phyloP scores from a whole-genome alignment of 257 asterid genomes.

The Solanum chiquidenum region DNA sequence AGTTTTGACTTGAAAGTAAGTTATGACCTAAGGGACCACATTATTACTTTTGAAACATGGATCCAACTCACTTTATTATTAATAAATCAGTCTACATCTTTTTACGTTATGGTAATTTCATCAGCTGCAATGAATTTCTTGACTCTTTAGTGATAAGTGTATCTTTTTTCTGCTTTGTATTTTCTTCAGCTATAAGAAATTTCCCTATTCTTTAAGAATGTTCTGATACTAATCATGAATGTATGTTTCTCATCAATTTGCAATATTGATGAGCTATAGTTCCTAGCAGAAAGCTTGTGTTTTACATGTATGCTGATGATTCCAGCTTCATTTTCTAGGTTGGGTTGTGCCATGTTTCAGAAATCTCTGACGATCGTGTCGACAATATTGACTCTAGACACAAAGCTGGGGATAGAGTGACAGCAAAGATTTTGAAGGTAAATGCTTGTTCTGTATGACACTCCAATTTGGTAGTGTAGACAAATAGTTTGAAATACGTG shows the following conservation, averaged over 20 bases:
- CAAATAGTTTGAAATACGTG: neutral
- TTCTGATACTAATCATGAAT: neutral
- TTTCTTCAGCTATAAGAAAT: neutral
- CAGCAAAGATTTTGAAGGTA: conserved; percentile 80
- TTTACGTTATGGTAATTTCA: neutral
- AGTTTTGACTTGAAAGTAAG: neutral
- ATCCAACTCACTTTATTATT: neutral
- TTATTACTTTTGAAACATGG: neutral
- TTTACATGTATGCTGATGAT: conserved; percentile 8
- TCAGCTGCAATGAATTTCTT: neutral
- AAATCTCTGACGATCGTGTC: conserved; percentile 67
- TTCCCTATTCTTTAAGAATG: neutral
- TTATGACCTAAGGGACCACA: neutral
- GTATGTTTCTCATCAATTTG: neutral
- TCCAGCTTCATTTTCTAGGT: conserved; percentile 40
- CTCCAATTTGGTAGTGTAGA: neutral
- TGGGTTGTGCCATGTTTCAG: conserved; percentile 92
- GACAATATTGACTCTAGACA: conserved; percentile 39
- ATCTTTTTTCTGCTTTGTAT: neutral
- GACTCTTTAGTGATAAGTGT: neutral
- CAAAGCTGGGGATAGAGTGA: conserved; percentile 70
- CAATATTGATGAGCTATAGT: neutral
- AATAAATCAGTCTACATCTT: neutral
- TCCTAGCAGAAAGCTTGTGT: neutral
- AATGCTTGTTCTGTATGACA: conserved; percentile 7